These are phyloP conservation scores for Baeospora myosura DNA, from an alignment of 1,284 basidiomycete species.

Conservation along the genomic window DNA sequence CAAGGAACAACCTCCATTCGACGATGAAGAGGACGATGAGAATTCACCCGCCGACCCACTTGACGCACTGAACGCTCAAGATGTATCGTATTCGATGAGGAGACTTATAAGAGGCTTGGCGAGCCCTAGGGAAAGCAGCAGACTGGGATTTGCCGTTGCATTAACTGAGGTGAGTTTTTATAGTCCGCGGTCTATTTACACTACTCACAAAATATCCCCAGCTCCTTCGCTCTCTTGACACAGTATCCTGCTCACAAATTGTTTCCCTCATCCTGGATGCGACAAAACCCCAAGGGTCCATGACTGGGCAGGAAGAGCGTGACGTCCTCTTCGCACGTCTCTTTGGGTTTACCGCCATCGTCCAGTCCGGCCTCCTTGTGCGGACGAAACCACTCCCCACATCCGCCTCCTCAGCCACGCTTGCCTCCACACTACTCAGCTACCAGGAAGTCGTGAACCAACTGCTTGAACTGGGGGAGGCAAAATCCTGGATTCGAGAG, in stretches of 20 bases:
- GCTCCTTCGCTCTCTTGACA: conserved; percentile 42
- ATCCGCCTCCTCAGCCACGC: conserved; percentile 43
- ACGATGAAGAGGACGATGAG: conserved; percentile 47
- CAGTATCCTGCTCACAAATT: conserved; percentile 73
- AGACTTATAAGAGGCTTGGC: conserved; percentile 82
- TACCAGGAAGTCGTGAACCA: conserved; percentile 61
- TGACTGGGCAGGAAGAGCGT: conserved; percentile 87
- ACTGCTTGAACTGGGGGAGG: conserved; percentile 67
- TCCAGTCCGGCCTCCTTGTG: conserved; percentile 76
- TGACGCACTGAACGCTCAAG: conserved; percentile 70
- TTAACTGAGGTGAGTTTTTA: conserved; percentile 75
- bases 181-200: conserved; percentile 3
- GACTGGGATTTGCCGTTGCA: conserved; percentile 92
- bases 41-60: conserved; percentile 48
- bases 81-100: conserved; percentile 85
- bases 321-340: conserved; percentile 89
- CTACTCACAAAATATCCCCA: conserved; percentile 3
- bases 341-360: conserved; percentile 80
- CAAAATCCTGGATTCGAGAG: conserved; percentile 90
- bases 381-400: conserved; percentile 45
- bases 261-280: conserved; percentile 65
- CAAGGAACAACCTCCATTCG: conserved; percentile 34
- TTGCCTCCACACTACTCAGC: conserved; percentile 50
- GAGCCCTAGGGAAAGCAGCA: conserved; percentile 86
- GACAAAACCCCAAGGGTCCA: conserved; percentile 62